Evolutionary conservation across 2,329 filamentous ascomycete species (phyloP).

Genomic region (Magnaporthales sp.): DNA sequence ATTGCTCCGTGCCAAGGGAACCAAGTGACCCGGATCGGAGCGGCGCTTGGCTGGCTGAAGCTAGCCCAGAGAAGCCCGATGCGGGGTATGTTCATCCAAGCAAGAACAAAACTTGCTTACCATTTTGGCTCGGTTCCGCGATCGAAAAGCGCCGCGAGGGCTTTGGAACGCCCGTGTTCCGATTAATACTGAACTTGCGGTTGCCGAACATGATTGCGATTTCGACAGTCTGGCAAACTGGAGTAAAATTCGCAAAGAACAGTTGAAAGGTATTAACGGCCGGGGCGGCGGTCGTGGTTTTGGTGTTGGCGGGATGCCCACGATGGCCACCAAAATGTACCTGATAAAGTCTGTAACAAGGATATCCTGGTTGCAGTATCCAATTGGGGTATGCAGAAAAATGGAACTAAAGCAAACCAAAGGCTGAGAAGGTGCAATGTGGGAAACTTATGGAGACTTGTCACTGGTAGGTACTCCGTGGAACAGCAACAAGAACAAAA

Average conservation of each 20-base stretch:
- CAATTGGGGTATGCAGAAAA: background rate
- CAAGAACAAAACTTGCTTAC: conserved; percentile 26
- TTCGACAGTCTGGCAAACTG: background rate
- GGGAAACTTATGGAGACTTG: background rate
- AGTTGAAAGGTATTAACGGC: background rate
- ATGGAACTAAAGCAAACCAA: background rate
- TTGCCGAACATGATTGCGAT: conserved; percentile 37
- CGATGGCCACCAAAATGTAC: background rate
- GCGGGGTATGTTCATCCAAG: background rate
- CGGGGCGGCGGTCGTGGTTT: background rate
- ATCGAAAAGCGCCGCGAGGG: conserved; percentile 48
- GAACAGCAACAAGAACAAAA: background rate
- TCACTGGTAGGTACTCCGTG: too few relatives aligned
- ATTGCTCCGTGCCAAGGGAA: background rate
- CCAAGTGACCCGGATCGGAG: background rate
- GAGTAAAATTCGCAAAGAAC: background rate
- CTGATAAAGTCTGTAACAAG: background rate
- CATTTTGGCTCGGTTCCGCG: conserved; percentile 46
- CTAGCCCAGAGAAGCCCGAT: background rate
- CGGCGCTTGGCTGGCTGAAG: background rate
- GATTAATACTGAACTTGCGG: conserved; percentile 60
- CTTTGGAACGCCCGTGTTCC: conserved; percentile 54
- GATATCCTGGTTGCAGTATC: background rate
- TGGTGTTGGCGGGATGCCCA: background rate
- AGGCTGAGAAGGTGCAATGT: background rate